These are phyloP conservation scores for Wallacemonas collosoma DNA, from an alignment of 208 protist genomes.

Conservation along the genomic window DNA sequence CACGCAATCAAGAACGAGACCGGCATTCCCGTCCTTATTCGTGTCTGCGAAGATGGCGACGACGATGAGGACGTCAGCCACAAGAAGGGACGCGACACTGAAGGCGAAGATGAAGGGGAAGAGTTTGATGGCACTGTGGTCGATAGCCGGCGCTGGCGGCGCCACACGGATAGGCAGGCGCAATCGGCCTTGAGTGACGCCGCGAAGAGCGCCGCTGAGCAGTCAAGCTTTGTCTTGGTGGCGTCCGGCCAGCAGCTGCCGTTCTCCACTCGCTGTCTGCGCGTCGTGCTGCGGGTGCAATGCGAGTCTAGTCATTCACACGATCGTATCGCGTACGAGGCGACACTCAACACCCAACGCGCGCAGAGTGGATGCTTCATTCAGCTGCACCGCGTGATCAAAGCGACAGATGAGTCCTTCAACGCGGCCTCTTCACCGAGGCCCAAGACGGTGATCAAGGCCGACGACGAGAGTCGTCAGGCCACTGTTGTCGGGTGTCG, in stretches of 20 bases:
- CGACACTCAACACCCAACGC: conserved; percentile 23
- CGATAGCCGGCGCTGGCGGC: too few relatives aligned
- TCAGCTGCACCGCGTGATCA: conserved; percentile 9
- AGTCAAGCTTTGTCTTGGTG: conserved; percentile 12
- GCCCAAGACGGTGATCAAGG: too few relatives aligned
- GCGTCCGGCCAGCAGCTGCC: conserved; percentile 28
- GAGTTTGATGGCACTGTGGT: background rate
- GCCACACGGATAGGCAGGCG: too few relatives aligned
- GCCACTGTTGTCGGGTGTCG: background rate
- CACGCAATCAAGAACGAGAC: conserved; percentile 32
- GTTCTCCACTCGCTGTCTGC: conserved; percentile 22
- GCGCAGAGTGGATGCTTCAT: conserved; percentile 17
- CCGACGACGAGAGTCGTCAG: background rate
- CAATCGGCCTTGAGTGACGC: background rate
- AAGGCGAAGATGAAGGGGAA: background rate
- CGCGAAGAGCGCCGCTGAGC: background rate
- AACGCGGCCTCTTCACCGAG: background rate
- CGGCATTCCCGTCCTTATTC: conserved; percentile 30
- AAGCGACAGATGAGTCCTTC: background rate
- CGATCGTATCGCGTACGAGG: conserved; percentile 17
- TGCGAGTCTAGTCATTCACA: conserved; percentile 7
- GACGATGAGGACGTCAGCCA: background rate
- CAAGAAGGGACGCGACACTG: conserved; percentile 5
- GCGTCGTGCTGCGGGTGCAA: conserved; percentile 24
- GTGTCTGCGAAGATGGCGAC: conserved; percentile 24